Evolutionary conservation across 164 flowering plant species (phyloP).

Genomic region (Vitis amurensis): DNA sequence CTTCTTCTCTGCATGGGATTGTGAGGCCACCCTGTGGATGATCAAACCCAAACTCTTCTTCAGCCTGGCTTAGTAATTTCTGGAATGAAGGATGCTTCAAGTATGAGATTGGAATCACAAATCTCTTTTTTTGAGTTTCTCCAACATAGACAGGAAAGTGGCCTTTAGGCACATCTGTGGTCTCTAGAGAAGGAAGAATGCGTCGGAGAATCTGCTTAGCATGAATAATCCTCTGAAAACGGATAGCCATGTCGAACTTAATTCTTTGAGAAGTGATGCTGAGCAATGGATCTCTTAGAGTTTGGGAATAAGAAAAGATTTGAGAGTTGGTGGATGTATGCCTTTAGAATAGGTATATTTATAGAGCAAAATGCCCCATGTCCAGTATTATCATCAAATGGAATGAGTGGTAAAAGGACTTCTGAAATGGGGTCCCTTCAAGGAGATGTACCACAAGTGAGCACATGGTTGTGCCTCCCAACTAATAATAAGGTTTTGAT

Average conservation of each 20-base stretch:
- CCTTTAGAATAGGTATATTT: too few relatives aligned
- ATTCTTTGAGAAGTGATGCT: background rate
- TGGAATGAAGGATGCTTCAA: constrained; percentile 30
- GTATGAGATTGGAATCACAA: constrained; percentile 28
- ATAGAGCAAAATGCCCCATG: background rate
- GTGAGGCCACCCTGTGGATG: constrained; percentile 38
- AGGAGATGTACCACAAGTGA: background rate
- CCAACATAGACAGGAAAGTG: constrained; percentile 41
- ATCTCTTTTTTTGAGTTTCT: constrained; percentile 34
- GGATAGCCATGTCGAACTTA: constrained; percentile 1
- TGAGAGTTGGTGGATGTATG: background rate
- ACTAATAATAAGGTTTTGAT: background rate
- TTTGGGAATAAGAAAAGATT: background rate
- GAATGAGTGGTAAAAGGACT: background rate
- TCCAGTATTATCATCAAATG: background rate
- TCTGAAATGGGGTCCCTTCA: background rate
- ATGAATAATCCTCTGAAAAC: background rate
- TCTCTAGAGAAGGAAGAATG: background rate
- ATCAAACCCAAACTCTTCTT: constrained; percentile 31
- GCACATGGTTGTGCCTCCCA: constrained; percentile 4
- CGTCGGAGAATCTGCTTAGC: constrained; percentile 8
- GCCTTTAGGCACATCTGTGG: constrained; percentile 31
- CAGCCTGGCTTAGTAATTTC: constrained; percentile 23
- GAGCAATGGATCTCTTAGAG: background rate
- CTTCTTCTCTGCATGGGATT: constrained; percentile 29